A percentile compares a stretch with the other conserved stretches of the same genome.
Conservation (phyloP, 2,329 filamentous ascomycete species). For the Penicillium sp. region DNA sequence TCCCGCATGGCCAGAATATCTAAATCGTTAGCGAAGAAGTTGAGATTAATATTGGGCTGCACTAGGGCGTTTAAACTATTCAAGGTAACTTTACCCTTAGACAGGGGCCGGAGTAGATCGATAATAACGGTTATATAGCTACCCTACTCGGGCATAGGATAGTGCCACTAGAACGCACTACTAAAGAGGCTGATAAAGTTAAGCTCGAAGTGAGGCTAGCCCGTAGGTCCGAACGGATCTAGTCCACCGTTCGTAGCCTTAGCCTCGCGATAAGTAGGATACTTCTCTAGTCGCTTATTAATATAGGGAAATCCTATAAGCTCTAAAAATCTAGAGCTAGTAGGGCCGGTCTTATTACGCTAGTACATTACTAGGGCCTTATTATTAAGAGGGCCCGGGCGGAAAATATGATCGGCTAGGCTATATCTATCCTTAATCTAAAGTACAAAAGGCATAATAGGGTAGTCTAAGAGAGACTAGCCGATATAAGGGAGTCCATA, state of each 20-base stretch:
- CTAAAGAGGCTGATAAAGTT: constrained; percentile 63
- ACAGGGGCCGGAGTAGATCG: constrained; percentile 51
- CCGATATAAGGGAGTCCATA: constrained; percentile 26
- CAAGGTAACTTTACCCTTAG: constrained; percentile 41
- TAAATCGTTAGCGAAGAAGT: constrained; percentile 49
- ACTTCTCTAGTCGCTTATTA: constrained; percentile 52
- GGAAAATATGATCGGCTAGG: constrained; percentile 40
- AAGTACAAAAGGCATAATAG: constrained; percentile 42
- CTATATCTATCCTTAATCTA: constrained; percentile 43
- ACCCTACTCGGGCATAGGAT: constrained; percentile 44
- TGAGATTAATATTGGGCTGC: constrained; percentile 46
- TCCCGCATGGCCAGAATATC: constrained; percentile 61
- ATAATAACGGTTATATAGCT: constrained; percentile 59
- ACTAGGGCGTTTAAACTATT: constrained; percentile 39
- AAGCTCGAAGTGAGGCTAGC: constrained; percentile 62
- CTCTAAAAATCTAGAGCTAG: constrained; percentile 47
- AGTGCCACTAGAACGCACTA: constrained; percentile 53
- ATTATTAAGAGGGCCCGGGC: constrained; percentile 34
- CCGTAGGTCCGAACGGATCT: constrained; percentile 58
- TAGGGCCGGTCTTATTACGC: constrained; percentile 43
- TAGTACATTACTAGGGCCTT: constrained; percentile 37
- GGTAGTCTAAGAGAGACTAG: constrained; percentile 36
- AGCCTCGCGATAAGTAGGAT: constrained; percentile 48
- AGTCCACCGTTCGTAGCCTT: constrained; percentile 42
- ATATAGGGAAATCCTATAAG: constrained; percentile 61